phyloP scores from a whole-genome alignment of 495 filamentous ascomycete genomes.

The Echria macrotheca region DNA sequence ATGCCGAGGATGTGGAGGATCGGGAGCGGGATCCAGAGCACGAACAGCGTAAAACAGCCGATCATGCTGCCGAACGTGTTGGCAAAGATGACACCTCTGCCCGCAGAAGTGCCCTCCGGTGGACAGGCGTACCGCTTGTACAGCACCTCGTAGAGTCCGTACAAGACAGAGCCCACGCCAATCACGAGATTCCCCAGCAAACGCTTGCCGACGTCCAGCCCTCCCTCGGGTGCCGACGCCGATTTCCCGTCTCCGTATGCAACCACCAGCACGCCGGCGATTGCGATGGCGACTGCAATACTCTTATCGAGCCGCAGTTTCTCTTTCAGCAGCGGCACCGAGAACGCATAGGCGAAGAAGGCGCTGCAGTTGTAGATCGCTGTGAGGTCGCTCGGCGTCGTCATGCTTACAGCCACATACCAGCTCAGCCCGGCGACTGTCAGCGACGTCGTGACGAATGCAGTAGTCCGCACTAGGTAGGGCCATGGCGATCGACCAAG shows the following conservation, averaged over 20 bases:
- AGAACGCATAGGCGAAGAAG: constrained; percentile 97
- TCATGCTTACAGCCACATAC: constrained; percentile 93
- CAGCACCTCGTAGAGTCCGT: constrained; percentile 94
- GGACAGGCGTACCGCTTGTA: constrained; percentile 92
- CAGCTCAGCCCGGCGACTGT: constrained; percentile 90
- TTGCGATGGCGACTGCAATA: constrained; percentile 76
- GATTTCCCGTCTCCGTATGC: constrained; percentile 74
- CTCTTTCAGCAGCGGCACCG: constrained; percentile 81
- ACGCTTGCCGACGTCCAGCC: constrained; percentile 46
- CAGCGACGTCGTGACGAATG: constrained; percentile 75
- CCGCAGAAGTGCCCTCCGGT: constrained; percentile 76
- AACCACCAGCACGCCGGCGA: constrained; percentile 81
- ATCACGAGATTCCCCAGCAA: constrained; percentile 86
- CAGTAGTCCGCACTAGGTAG: constrained; percentile 73
- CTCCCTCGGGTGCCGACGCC: constrained; percentile 21
- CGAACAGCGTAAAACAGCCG: constrained; percentile 72
- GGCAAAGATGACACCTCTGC: constrained; percentile 83
- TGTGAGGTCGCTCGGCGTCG: constrained; percentile 84
- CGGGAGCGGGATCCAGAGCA: constrained; percentile 90
- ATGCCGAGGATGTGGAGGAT: constrained; percentile 69
- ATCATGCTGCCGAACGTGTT: constrained; percentile 86
- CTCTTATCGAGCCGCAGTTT: constrained; percentile 74
- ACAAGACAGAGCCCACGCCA: constrained; percentile 85
- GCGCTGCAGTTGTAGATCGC: constrained; percentile 99
- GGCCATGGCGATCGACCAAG: constrained; percentile 35